Conservation (phyloP, 2,329 filamentous ascomycete species). For the Aureobasidium sp. region DNA sequence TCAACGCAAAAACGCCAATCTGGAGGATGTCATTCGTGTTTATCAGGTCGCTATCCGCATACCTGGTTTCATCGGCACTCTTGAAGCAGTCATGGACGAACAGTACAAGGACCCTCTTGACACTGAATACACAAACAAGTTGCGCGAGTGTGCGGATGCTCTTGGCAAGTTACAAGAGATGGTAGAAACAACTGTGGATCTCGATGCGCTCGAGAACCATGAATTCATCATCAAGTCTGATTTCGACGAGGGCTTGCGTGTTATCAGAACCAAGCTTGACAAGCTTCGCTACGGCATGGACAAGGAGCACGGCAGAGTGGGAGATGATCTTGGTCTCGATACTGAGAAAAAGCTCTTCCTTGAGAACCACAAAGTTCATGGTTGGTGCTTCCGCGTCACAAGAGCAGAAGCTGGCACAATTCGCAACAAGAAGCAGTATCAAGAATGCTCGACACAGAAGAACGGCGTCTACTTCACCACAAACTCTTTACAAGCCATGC, state of each 20-base stretch:
- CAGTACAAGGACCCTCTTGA: slow-evolving; percentile 82
- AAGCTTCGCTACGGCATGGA: slow-evolving; percentile 77
- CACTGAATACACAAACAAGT: slow-evolving; percentile 74
- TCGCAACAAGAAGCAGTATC: slow-evolving; percentile 80
- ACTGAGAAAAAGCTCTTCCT: slow-evolving; percentile 98
- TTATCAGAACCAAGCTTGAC: slow-evolving; percentile 88
- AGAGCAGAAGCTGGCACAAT: slow-evolving; percentile 87
- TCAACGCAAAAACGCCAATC: slow-evolving; percentile 78
- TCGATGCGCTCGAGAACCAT: slow-evolving; percentile 90
- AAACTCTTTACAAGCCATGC: slow-evolving; percentile 65
- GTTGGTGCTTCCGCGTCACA: slow-evolving; percentile 93
- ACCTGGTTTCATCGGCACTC: slow-evolving; percentile 78
- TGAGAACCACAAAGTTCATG: slow-evolving; percentile 91
- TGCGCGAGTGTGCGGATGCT: slow-evolving; percentile 65
- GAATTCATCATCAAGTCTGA: slow-evolving; percentile 99
- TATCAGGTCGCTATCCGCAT: slow-evolving; percentile 92
- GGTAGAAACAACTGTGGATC: slow-evolving; percentile 96
- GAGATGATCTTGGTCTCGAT: slow-evolving; percentile 78
- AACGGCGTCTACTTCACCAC: slow-evolving; percentile 99
- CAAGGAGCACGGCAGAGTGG: slow-evolving; percentile 67
- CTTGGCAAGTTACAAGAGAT: slow-evolving; percentile 88
- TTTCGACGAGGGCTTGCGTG: slow-evolving; percentile 80
- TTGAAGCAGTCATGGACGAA: slow-evolving; percentile 94
- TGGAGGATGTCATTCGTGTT: slow-evolving; percentile 91
- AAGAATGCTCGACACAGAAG: slow-evolving; percentile 96